These are phyloP conservation scores for Boletus reticuloceps DNA, from an alignment of 768 basidiomycete genomes.

Conservation along the genomic window DNA sequence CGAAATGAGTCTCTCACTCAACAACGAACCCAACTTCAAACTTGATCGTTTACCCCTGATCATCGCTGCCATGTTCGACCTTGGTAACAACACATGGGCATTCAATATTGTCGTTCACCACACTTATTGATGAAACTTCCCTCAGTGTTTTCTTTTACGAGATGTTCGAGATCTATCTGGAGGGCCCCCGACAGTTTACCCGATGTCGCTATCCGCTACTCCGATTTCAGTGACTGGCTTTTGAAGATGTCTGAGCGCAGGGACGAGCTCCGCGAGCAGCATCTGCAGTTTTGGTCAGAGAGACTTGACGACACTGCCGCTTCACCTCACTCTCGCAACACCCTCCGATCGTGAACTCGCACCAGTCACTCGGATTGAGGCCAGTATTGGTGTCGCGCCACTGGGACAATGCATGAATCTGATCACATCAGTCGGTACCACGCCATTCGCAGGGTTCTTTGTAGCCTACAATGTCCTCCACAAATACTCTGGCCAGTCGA, in stretches of 20 bases:
- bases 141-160: conserved; percentile 32
- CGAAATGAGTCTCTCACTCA: conserved; percentile 27
- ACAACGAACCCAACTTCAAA: conserved; percentile 23
- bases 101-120: conserved; percentile 32
- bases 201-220: conserved; percentile 20
- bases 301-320: conserved; percentile 16
- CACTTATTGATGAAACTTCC: conserved; percentile 31
- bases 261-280: conserved; percentile 22
- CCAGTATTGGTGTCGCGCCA: conserved; percentile 15
- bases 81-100: conserved; percentile 19
- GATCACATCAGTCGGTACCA: conserved; percentile 15
- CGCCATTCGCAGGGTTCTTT: conserved; percentile 31
- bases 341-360: conserved; percentile 26
- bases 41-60: conserved; percentile 26
- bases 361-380: conserved; percentile 27
- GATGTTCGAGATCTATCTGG: conserved; percentile 25
- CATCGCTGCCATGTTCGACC: conserved; percentile 26
- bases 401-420: conserved; percentile 21
- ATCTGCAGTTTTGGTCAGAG: conserved; percentile 26
- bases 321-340: conserved; percentile 25
- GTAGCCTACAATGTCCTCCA: conserved; percentile 32
- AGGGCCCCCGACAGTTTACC: conserved; percentile 25
- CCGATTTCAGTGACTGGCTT: conserved; percentile 26
- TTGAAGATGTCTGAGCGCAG: conserved; percentile 28
- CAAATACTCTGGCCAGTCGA: conserved; percentile 31